Conservation (phyloP, 2,329 filamentous ascomycete genomes). For the Pseudogymnoascus sp. region DNA sequence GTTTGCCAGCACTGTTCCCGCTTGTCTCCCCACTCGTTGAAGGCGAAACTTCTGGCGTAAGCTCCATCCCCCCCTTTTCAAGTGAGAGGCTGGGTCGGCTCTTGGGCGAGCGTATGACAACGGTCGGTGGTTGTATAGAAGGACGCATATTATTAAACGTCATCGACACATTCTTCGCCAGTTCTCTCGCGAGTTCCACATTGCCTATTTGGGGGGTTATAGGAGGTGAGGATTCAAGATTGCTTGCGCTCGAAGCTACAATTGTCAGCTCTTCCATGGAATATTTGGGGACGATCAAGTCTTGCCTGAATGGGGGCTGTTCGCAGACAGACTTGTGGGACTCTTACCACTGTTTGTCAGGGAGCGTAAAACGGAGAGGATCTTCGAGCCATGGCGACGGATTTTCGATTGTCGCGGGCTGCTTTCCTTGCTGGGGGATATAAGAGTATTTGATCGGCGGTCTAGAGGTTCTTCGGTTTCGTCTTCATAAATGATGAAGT, state of each 20-base stretch:
- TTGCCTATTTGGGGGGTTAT: neutral
- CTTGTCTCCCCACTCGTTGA: constrained; percentile 23
- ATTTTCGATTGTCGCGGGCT: constrained; percentile 31
- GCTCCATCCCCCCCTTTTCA: constrained; percentile 26
- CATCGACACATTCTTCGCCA: constrained; percentile 33
- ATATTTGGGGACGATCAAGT: neutral
- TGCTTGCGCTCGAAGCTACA: neutral
- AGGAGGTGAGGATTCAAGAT: neutral
- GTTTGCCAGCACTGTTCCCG: constrained; percentile 20
- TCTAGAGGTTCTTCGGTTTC: constrained; percentile 9
- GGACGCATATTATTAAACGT: constrained; percentile 33
- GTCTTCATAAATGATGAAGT: constrained; percentile 14
- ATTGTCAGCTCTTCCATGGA: neutral
- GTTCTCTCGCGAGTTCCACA: constrained; percentile 5
- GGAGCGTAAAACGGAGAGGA: constrained; percentile 37
- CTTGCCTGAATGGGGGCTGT: constrained; percentile 4
- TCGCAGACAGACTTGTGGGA: neutral
- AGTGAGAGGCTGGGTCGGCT: constrained; percentile 32
- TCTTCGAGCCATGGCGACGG: constrained; percentile 34
- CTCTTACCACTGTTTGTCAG: constrained; percentile 34
- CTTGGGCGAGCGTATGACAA: constrained; percentile 37
- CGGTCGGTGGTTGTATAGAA: constrained; percentile 30
- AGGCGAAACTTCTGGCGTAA: constrained; percentile 20
- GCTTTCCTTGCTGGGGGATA: constrained; percentile 19
- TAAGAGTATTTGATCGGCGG: neutral